Evolutionary conservation across 352 stramenopile genomes (phyloP), one percentile per base, ranked within the genome.

Genomic region (Globisporangium nunn): DNA sequence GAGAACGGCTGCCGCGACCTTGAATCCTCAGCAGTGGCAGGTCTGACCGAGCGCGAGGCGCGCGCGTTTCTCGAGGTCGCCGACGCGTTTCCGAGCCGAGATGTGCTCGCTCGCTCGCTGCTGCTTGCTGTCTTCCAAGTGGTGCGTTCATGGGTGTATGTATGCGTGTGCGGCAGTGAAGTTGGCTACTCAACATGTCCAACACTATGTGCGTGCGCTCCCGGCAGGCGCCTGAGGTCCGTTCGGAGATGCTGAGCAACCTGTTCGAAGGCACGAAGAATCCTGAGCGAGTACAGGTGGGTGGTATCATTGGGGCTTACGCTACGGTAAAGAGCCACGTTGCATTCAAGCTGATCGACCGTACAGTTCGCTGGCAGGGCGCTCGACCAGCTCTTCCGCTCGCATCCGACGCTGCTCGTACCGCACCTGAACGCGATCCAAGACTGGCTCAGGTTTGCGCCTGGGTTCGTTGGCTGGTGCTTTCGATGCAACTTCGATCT

Each of bases 361-460:
- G 4, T 14, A n/a, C 50, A 70, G 55, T 33, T 68, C 37, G 17
- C 61, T 50, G 56, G 47, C 14, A 51, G 54, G 57, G 52, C 63
- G 49, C 51, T 63, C 12, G 61, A 70, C 17, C 40, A 57, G 8
- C 52, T 70, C 35, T 64, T 63, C 8, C 41, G 46, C 58, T 76
- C 70, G 8, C 60, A 85, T 31, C 56, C 64, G 14, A 47, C 41
- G 14, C 66, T 64, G 28, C 54, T 86, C 5, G 65, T 71, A 17
- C 64, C 67, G 2, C 72, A 85, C 31, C 61, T 87, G 2, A 79
- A 79, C 60, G 52, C 70, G 14, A 70, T 88, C 54, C 74, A 91
- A 60, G 76, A 91, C 50, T 91, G 78, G 78, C 68, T 91, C 31
- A 79, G 71, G 69, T 85, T 61, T 54, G 37, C 23, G 23, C 23